Evolutionary conservation across 768 basidiomycete genomes (phyloP).

Genomic region (Leccinum obscurum): DNA sequence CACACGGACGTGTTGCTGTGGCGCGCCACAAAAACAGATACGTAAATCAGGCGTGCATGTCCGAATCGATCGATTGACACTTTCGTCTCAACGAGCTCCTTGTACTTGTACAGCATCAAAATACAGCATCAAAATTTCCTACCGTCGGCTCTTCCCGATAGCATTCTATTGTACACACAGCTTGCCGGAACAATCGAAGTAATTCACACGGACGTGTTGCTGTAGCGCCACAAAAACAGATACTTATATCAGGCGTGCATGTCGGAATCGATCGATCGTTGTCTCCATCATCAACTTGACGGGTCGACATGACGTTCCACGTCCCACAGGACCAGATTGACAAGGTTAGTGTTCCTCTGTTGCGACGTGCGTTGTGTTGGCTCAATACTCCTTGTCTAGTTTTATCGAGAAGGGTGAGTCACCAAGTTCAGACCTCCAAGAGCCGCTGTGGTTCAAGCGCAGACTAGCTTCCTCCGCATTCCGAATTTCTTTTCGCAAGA

Average conservation of each 20-base stretch:
- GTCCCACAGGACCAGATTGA: conserved; percentile 58
- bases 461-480: conserved; percentile 71
- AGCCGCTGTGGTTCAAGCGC: neutral
- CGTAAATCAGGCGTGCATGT: neutral
- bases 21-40: neutral
- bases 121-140: conserved; percentile 6
- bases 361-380: neutral
- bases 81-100: neutral
- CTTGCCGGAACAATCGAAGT: conserved; percentile 2
- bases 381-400: conserved; percentile 36
- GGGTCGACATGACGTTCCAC: conserved; percentile 35
- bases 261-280: neutral
- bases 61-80: neutral
- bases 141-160: conserved; percentile 1
- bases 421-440: neutral
- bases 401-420: conserved; percentile 57
- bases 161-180: conserved; percentile 16
- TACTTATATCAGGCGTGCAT: neutral
- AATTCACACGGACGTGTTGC: neutral
- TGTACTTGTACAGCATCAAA: conserved; percentile 3
- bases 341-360: conserved; percentile 40
- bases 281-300: neutral
- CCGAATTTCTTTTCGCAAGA: conserved; percentile 65
- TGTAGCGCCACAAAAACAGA: neutral
- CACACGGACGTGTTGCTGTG: neutral